Evolutionary conservation across 768 basidiomycete genomes (phyloP).

Genomic region (Lyophyllum semitale): DNA sequence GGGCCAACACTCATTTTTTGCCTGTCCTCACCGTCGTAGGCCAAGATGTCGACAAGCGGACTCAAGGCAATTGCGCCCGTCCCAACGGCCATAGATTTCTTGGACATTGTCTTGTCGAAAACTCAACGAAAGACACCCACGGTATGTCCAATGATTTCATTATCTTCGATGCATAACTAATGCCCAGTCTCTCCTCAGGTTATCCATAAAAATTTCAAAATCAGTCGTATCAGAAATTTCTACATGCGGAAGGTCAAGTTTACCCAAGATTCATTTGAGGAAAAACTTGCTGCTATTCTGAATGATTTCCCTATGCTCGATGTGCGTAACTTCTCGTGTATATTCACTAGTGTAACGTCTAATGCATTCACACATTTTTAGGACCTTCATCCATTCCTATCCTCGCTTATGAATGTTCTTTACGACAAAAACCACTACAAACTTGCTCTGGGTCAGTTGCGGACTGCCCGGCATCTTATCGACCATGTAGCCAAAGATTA

Average conservation of each 20-base stretch:
- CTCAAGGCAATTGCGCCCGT: slow-evolving; percentile 99
- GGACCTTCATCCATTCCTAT: slow-evolving; percentile 95
- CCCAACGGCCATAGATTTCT: slow-evolving; percentile 91
- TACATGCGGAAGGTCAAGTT: slow-evolving; percentile 99
- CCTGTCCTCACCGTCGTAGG: slow-evolving; percentile 1
- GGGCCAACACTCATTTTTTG: not conserved
- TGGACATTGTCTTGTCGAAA: slow-evolving; percentile 91
- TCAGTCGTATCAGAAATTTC: slow-evolving; percentile 95
- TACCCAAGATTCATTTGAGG: slow-evolving; percentile 95
- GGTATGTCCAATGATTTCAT: slow-evolving; percentile 39
- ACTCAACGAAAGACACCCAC: slow-evolving; percentile 98
- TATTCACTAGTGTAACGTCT: slow-evolving; percentile 26
- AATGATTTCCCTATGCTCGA: slow-evolving; percentile 98
- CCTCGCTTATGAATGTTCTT: slow-evolving; percentile 95
- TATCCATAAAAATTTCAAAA: slow-evolving; percentile 99
- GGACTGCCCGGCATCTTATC: slow-evolving; percentile 93
- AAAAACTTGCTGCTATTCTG: slow-evolving; percentile 91
- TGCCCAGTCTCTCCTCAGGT: slow-evolving; percentile 49
- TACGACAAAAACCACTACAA: slow-evolving; percentile 99
- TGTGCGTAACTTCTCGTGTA: slow-evolving; percentile 48
- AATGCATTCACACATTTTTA: slow-evolving; percentile 15
- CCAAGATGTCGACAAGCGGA: slow-evolving; percentile 77
- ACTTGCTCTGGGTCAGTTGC: slow-evolving; percentile 94
- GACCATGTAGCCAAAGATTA: slow-evolving; percentile 98
- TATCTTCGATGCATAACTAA: not conserved